Evolutionary conservation across 345 rosid genomes (phyloP), one percentile per base, ranked within the genome.

Genomic region (Durio zibethinus): DNA sequence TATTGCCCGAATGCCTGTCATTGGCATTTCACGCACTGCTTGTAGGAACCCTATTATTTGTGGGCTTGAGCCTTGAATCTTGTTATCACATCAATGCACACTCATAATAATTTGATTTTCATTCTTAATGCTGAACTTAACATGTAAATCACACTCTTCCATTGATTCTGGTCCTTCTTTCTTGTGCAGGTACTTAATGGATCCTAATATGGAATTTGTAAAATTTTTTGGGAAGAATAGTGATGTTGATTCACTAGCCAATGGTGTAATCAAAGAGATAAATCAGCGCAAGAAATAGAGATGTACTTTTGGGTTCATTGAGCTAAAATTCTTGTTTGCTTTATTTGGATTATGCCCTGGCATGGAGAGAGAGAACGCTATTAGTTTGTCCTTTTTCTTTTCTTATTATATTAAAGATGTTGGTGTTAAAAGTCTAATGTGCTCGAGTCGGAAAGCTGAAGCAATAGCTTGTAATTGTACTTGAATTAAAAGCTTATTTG

Each of bases 141-240:
- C 56, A 16, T 16, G 56, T 50, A 50, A 54, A 5, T 53, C 25
- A 54, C 14, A 42, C 25, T 10, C 50, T 16, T 38, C 14, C n/a
- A 42, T 23, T 68, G 18, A 38, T 68, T 68, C 18, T 20, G 52
- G n/a, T 42, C 18, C 53, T 0, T 33, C 29, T 76, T 2, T 50
- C 48, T 54, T 76, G 74, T 87, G 84, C 84, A 95, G 97, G 98
- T 95, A 90, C 82, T 83, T 95, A 83, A 90, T 91, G 98, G 88
- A 84, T 80, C 99, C 97, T 16, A 82, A 88, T 74, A 93, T 95
- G 97, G 83, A 90, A 23, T 93, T 89, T 69, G 91, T 95, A 77
- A 91, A 93, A 77, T 93, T 93, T 95, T 91, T 77, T 74, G 97
- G 97, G 83, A 96, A 92, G 90, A 94, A 96, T 80, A 88, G 90